These are phyloP conservation scores for Penicillium glabrum DNA, from an alignment of 2,329 filamentous ascomycete genomes.

Conservation along the genomic window DNA sequence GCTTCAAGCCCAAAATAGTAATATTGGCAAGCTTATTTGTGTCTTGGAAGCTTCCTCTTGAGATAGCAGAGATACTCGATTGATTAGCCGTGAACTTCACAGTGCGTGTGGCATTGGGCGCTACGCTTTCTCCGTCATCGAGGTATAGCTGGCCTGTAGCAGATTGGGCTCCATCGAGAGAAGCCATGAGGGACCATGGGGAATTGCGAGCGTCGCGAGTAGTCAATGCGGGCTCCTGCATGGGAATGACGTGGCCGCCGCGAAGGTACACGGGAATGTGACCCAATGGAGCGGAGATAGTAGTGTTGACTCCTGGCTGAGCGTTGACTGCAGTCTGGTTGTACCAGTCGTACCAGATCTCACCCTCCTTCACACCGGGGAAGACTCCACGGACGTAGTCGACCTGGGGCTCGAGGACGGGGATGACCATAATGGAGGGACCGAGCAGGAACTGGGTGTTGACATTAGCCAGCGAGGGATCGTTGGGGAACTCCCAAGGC, in stretches of 20 bases:
- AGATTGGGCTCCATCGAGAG: conserved; percentile 54
- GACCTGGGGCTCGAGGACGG: conserved; percentile 62
- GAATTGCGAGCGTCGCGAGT: conserved; percentile 63
- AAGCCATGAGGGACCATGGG: conserved; percentile 66
- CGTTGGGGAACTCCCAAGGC: conserved; percentile 72
- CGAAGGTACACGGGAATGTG: conserved; percentile 73
- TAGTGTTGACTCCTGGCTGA: conserved; percentile 56
- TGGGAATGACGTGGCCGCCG: conserved; percentile 66
- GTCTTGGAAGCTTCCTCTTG: conserved; percentile 56
- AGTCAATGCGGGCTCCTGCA: conserved; percentile 68
- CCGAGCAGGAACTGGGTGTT: conserved; percentile 74
- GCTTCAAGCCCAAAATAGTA: conserved; percentile 59
- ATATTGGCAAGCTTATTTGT: conserved; percentile 61
- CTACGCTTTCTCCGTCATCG: conserved; percentile 71
- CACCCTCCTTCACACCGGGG: conserved; percentile 60
- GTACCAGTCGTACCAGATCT: conserved; percentile 79
- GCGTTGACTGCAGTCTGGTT: conserved; percentile 59
- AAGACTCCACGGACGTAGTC: conserved; percentile 68
- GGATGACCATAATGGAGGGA: conserved; percentile 63
- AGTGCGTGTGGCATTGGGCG: conserved; percentile 55
- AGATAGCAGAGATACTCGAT: conserved; percentile 49
- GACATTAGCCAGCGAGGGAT: conserved; percentile 64
- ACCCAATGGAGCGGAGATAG: conserved; percentile 60
- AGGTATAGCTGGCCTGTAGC: conserved; percentile 67
- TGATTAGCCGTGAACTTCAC: conserved; percentile 42